phyloP scores from a whole-genome alignment of 495 filamentous ascomycete genomes.

The Platismatia glauca region DNA sequence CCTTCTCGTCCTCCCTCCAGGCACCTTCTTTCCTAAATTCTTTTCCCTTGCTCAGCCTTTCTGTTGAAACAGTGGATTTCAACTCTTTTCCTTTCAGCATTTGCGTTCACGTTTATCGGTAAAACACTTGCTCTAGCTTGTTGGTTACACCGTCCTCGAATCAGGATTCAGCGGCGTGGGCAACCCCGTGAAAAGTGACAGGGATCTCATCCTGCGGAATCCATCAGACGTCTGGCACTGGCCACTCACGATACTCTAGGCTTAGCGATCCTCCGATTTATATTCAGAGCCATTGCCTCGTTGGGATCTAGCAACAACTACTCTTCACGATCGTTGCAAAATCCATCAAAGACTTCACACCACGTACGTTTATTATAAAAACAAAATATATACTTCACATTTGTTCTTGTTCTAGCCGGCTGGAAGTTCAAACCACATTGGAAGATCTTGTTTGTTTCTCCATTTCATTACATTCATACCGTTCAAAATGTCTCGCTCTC shows the following conservation, averaged over 20 bases:
- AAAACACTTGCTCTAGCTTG: background rate
- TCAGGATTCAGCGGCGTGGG: constrained; percentile 6
- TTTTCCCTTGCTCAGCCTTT: background rate
- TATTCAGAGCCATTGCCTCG: constrained; percentile 7
- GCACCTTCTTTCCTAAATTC: constrained; percentile 1
- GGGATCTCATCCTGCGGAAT: background rate
- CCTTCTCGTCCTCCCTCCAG: background rate
- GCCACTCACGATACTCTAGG: constrained; percentile 1
- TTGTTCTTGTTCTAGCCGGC: background rate
- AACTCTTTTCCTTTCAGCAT: background rate
- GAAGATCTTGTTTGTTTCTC: constrained; percentile 11
- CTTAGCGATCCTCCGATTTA: constrained; percentile 5
- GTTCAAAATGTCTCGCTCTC: constrained; percentile 23
- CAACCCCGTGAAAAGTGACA: background rate
- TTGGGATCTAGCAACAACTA: constrained; percentile 6
- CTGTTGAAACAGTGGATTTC: background rate
- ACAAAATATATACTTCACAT: constrained; percentile 14
- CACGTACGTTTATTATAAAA: constrained; percentile 9
- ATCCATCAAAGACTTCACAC: constrained; percentile 5
- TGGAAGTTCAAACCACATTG: background rate
- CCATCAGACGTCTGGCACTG: background rate
- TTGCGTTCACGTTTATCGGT: background rate
- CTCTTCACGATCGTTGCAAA: background rate
- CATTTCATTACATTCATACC: constrained; percentile 14
- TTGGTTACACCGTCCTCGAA: constrained; percentile 2